phyloP scores from a whole-genome alignment of 495 filamentous ascomycete species.

The Evansstolkia leycettana region DNA sequence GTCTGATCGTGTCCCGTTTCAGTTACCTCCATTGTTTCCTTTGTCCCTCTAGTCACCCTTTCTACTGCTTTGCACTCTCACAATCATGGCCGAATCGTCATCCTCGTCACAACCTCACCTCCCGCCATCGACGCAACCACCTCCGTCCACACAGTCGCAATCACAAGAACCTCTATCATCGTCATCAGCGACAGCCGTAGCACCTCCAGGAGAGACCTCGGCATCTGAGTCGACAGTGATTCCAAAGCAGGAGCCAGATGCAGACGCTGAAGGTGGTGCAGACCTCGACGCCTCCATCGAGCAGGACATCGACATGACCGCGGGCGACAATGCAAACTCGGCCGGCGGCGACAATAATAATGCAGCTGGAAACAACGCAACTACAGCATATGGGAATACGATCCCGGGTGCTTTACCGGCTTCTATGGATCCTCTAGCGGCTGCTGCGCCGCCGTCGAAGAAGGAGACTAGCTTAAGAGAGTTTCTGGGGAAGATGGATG shows the following conservation, averaged over 20 bases:
- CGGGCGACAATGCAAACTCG: constrained; percentile 10
- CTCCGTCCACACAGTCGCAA: constrained; percentile 2
- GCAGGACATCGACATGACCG: constrained; percentile 32
- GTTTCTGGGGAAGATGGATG: constrained; percentile 92
- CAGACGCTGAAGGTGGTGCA: constrained; percentile 7
- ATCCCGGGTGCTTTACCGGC: constrained; percentile 4
- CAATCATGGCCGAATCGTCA: constrained; percentile 17
- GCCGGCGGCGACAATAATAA: constrained; percentile 7
- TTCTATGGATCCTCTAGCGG: constrained; percentile 18
- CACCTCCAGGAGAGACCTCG: constrained; percentile 4
- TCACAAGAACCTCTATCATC: constrained; percentile 1
- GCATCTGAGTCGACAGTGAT: constrained; percentile 12
- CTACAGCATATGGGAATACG: constrained; percentile 9
- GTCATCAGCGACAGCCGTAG: background rate
- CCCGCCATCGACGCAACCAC: constrained; percentile 7
- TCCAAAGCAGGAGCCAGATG: constrained; percentile 18
- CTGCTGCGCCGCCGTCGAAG: constrained; percentile 48
- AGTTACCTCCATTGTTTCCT: too few species aligned
- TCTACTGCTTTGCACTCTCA: constrained; percentile 1
- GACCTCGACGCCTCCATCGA: constrained; percentile 28
- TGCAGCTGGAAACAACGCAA: constrained; percentile 3
- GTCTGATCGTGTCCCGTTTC: too few species aligned
- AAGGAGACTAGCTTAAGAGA: constrained; percentile 88
- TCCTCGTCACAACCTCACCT: constrained; percentile 10
- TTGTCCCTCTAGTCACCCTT: too few species aligned